These are phyloP conservation scores for Trypanosoma lewisi DNA, from an alignment of 208 protist genomes.

Conservation along the genomic window DNA sequence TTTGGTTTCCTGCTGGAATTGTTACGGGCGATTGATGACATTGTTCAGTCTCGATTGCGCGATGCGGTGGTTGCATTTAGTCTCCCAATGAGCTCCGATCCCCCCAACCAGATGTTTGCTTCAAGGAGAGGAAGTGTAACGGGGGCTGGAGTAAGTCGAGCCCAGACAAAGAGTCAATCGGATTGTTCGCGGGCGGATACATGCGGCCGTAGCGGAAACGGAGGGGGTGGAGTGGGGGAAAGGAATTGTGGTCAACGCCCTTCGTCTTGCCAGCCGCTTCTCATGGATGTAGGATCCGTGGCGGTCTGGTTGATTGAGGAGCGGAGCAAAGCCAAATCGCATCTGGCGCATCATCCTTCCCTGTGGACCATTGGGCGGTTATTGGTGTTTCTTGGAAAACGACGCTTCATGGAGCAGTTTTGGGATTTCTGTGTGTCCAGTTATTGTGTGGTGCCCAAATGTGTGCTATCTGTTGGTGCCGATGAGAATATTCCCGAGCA, in stretches of 20 bases:
- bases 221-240: too few species aligned
- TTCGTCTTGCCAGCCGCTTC: neutral
- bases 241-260: neutral
- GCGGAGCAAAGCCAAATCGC: neutral
- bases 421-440: constrained; percentile 49
- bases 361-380: constrained; percentile 35
- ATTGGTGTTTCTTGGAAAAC: constrained; percentile 37
- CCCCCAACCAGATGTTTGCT: neutral
- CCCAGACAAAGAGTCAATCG: constrained; percentile 5
- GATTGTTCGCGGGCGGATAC: neutral
- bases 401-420: constrained; percentile 44
- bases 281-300: neutral
- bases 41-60: constrained; percentile 3
- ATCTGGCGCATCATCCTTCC: neutral
- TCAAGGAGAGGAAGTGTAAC: neutral
- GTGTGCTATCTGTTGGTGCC: constrained; percentile 7
- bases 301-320: constrained; percentile 12
- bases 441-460: constrained; percentile 29
- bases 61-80: constrained; percentile 14
- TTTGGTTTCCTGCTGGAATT: constrained; percentile 12
- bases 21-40: constrained; percentile 1
- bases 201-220: too few species aligned
- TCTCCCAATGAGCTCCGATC: neutral
- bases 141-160: neutral
- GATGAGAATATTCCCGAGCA: constrained; percentile 7